phyloP scores from a whole-genome alignment of 257 asterid genomes.

The Petunia axillaris region DNA sequence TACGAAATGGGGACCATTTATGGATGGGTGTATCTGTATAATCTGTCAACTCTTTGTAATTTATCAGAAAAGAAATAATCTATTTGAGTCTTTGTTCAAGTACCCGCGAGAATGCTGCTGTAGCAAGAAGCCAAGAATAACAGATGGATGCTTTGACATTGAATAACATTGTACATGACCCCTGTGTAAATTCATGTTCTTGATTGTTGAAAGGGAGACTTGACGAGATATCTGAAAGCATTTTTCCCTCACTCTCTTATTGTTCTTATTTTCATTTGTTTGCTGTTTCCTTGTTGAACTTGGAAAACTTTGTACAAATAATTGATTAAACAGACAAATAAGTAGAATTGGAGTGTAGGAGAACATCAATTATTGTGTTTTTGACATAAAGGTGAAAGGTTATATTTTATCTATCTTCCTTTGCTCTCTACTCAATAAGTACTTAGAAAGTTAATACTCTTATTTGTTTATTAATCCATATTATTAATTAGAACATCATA shows the following conservation, averaged over 20 bases:
- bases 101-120: neutral
- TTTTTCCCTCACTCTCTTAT: neutral
- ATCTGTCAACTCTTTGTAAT: neutral
- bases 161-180: neutral
- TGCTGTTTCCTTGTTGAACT: neutral
- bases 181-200: neutral
- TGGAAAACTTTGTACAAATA: too few relatives aligned
- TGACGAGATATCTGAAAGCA: neutral
- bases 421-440: too few relatives aligned
- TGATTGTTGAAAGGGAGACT: neutral
- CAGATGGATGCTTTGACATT: neutral
- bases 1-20: neutral
- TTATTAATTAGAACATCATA: too few relatives aligned
- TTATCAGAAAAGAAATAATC: slow-evolving; percentile 3
- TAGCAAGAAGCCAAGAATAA: slow-evolving; percentile 14
- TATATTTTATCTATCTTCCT: too few relatives aligned
- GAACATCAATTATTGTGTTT: too few relatives aligned
- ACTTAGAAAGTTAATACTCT: too few relatives aligned
- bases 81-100: slow-evolving; percentile 1
- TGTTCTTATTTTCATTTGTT: neutral
- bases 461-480: too few relatives aligned
- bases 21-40: neutral
- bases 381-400: too few relatives aligned
- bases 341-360: too few relatives aligned
- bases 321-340: too few relatives aligned